A percentile compares a stretch with the other conserved stretches of the same genome.
Conservation (phyloP, 768 basidiomycete species). For the Lactifluus hygrophoroides region DNA sequence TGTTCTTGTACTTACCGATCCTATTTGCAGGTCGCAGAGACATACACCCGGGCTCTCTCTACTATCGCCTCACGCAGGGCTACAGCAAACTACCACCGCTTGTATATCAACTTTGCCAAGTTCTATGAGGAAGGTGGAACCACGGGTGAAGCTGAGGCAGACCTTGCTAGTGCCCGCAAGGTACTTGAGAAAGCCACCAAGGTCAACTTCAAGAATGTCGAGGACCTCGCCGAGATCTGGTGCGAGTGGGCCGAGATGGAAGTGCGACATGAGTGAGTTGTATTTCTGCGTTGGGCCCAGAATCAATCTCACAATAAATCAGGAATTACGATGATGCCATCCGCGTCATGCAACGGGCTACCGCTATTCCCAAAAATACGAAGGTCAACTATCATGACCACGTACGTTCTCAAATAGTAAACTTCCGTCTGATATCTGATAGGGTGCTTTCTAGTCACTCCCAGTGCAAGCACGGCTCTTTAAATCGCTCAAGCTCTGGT, state of each 20-base stretch:
- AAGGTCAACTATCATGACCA: constrained; percentile 95
- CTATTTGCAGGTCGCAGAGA: constrained; percentile 68
- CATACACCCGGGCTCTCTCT: constrained; percentile 83
- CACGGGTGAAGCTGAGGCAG: constrained; percentile 66
- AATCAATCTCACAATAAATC: constrained; percentile 18
- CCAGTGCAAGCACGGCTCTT: constrained; percentile 86
- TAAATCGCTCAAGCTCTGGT: constrained; percentile 98
- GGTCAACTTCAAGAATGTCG: constrained; percentile 89
- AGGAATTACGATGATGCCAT: constrained; percentile 97
- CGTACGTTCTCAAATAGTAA: constrained; percentile 36
- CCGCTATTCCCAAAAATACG: constrained; percentile 80
- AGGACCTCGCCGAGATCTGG: constrained; percentile 97
- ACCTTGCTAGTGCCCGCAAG: constrained; percentile 81
- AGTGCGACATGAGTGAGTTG: constrained; percentile 81
- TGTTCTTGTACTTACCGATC: not conserved
- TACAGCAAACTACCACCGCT: constrained; percentile 79
- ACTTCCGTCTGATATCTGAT: constrained; percentile 15
- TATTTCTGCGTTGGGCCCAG: not conserved
- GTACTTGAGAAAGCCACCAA: constrained; percentile 89
- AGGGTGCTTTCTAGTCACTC: constrained; percentile 45
- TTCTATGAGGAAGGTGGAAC: constrained; percentile 96
- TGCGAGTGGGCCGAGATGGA: constrained; percentile 99
- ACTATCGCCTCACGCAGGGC: constrained; percentile 85
- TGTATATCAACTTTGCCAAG: constrained; percentile 93
- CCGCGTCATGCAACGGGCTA: constrained; percentile 93